Percentiles rank a stretch among this genome's conserved stretches.
phyloP scores from a whole-genome alignment of 495 filamentous ascomycete genomes.

The Talaromyces nanjingensis region DNA sequence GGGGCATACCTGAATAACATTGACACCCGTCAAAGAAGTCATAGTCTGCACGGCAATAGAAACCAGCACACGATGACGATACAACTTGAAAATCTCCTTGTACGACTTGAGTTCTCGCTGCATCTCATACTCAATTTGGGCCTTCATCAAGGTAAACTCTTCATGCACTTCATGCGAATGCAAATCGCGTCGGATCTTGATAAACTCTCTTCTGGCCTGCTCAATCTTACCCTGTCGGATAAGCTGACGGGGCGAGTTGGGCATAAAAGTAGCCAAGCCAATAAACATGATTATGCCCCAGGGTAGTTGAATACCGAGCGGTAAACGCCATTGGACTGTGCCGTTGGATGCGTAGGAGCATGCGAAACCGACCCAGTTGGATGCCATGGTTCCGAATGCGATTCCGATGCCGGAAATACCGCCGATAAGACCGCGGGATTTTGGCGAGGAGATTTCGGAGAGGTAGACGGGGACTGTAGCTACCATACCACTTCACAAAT shows the following conservation, averaged over 20 bases:
- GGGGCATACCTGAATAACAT: conserved; percentile 42
- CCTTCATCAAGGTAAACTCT: conserved; percentile 49
- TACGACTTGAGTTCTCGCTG: conserved; percentile 46
- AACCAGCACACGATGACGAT: conserved; percentile 44
- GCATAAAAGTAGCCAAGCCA: conserved; percentile 52
- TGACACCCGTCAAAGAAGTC: conserved; percentile 50
- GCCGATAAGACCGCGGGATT: conserved; percentile 48
- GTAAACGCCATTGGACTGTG: conserved; percentile 48
- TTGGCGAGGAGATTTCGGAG: conserved; percentile 48
- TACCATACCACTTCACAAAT: conserved; percentile 36
- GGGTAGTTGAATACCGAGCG: conserved; percentile 51
- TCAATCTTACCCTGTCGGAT: conserved; percentile 47
- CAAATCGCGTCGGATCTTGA: conserved; percentile 41
- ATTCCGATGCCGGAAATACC: conserved; percentile 54
- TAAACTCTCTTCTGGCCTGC: conserved; percentile 42
- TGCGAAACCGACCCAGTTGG: conserved; percentile 53
- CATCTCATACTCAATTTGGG: conserved; percentile 57
- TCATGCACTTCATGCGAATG: conserved; percentile 39
- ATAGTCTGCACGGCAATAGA: conserved; percentile 53
- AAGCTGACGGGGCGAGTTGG: conserved; percentile 49
- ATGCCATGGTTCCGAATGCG: conserved; percentile 51
- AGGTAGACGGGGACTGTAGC: conserved; percentile 54
- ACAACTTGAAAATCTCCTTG: conserved; percentile 45
- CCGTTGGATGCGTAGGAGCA: conserved; percentile 50
- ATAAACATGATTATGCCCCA: conserved; percentile 53